A percentile compares a stretch with the other conserved stretches of the same genome.
phyloP scores from a whole-genome alignment of 169 alveolate genomes.

The Besnoitia besnoiti region DNA sequence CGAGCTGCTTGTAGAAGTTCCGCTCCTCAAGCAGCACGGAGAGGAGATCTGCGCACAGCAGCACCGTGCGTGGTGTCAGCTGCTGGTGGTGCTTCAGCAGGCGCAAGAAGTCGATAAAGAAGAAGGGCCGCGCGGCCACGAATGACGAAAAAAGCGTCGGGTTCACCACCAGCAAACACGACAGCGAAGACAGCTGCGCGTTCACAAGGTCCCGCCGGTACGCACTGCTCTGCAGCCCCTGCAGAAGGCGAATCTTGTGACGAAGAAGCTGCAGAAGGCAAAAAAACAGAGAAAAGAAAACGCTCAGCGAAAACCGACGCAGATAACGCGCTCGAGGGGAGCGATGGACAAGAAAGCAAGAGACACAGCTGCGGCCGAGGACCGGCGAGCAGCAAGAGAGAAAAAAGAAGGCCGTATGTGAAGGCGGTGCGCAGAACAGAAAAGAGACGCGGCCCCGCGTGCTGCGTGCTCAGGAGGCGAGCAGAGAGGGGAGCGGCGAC shows the following conservation, averaged over 20 bases:
- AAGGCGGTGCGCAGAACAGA: no score
- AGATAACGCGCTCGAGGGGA: no score
- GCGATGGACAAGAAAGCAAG: no score
- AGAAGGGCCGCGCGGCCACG: slow-evolving; percentile 49
- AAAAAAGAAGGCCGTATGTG: no score
- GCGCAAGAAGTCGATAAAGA: slow-evolving; percentile 50
- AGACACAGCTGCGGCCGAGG: no score
- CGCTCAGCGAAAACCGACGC: no score
- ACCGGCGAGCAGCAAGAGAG: no score
- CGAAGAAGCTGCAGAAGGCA: slow-evolving; percentile 43
- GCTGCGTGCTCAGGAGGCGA: no score
- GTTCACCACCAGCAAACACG: slow-evolving; percentile 45
- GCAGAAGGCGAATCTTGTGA: slow-evolving; percentile 58
- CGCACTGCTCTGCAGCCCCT: slow-evolving; percentile 50
- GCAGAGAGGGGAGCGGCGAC: no score
- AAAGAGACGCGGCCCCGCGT: no score
- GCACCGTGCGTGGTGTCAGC: slow-evolving; percentile 55
- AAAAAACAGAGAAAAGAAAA: not conserved
- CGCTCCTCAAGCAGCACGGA: slow-evolving; percentile 60
- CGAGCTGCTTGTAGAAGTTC: slow-evolving; percentile 44
- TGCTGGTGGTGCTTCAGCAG: slow-evolving; percentile 51
- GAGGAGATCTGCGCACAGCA: slow-evolving; percentile 56
- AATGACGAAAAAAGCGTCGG: slow-evolving; percentile 37
- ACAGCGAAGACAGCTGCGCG: slow-evolving; percentile 48
- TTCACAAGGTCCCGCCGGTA: slow-evolving; percentile 54